Conservation (phyloP, 2,329 filamentous ascomycete genomes). For the Fusarium anguioides region DNA sequence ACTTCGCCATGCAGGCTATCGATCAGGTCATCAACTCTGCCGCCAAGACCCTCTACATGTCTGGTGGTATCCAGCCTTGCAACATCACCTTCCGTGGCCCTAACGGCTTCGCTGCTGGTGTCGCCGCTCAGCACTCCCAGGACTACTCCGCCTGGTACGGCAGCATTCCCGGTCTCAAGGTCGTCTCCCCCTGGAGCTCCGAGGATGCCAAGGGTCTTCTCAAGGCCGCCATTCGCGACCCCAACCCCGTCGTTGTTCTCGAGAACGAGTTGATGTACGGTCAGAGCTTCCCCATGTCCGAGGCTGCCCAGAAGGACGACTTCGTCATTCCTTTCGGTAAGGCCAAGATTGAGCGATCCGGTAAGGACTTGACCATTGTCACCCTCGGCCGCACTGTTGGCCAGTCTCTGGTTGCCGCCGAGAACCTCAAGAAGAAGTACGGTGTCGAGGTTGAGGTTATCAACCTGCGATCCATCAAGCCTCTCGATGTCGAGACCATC, state of each 20-base stretch:
- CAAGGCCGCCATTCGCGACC: constrained; percentile 97
- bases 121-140: constrained; percentile 97
- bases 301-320: constrained; percentile 93
- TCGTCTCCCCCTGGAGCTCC: constrained; percentile 93
- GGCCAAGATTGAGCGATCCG: constrained; percentile 96
- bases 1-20: constrained; percentile 99
- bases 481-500: constrained; percentile 93
- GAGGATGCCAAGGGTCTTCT: constrained; percentile 98
- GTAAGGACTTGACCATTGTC: constrained; percentile 96
- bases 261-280: constrained; percentile 95
- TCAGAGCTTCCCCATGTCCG: constrained; percentile 95
- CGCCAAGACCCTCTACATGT: constrained; percentile 99
- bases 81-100: constrained; percentile 99
- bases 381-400: constrained; percentile 95
- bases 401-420: constrained; percentile 87
- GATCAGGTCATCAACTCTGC: constrained; percentile 99
- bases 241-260: constrained; percentile 93
- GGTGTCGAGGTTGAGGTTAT: constrained; percentile 96
- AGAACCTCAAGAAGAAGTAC: constrained; percentile 94
- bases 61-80: constrained; percentile 98
- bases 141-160: constrained; percentile 99
- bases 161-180: constrained; percentile 96
- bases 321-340: constrained; percentile 98
- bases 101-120: constrained; percentile 96
- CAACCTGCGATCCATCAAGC: constrained; percentile 98